Conservation (phyloP, 2,329 filamentous ascomycete species). For the Monosporascus sp. region DNA sequence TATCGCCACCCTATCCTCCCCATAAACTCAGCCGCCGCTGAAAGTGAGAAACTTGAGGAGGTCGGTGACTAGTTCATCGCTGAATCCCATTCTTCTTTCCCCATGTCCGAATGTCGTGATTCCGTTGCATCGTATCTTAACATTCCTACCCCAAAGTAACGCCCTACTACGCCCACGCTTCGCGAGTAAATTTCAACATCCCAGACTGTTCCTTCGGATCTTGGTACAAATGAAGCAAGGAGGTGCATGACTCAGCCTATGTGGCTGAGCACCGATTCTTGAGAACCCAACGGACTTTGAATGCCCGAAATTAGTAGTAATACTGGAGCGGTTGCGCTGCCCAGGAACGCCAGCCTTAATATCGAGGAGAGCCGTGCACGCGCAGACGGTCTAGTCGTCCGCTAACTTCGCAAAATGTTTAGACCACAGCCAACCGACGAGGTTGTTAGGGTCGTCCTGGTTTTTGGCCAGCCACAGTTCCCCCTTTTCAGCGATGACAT, state of each 20-base stretch:
- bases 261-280: background rate
- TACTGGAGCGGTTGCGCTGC: background rate
- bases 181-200: background rate
- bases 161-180: background rate
- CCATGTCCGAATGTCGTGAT: background rate
- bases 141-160: background rate
- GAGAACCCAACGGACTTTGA: background rate
- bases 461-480: conserved; percentile 97
- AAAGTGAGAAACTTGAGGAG: background rate
- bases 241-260: background rate
- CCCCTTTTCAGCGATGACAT: conserved; percentile 92
- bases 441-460: conserved; percentile 76
- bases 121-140: background rate
- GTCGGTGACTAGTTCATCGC: background rate
- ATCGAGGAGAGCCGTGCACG: conserved; percentile 15
- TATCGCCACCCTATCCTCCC: background rate
- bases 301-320: background rate
- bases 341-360: background rate
- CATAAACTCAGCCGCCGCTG: background rate
- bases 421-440: conserved; percentile 97
- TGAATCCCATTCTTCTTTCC: background rate
- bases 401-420: conserved; percentile 82
- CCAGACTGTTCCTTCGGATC: background rate
- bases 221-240: background rate
- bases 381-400: conserved; percentile 30